Conservation (phyloP, 2,329 filamentous ascomycete genomes). For the Tolypocladium tundrense region DNA sequence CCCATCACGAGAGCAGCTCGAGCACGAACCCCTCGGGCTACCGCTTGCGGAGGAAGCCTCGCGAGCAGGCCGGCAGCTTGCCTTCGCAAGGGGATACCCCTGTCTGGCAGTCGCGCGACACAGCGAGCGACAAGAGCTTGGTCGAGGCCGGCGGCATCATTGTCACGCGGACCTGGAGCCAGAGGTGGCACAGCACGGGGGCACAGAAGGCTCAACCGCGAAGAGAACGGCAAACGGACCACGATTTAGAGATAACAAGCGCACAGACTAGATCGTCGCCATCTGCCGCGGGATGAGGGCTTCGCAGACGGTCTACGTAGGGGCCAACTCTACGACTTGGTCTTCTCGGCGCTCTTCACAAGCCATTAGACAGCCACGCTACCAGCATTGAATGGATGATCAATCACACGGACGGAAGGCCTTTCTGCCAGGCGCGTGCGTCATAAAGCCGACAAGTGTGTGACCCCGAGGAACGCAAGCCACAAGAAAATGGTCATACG, state of each 20-base stretch:
- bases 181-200: slow-evolving; percentile 5
- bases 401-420: too few relatives aligned
- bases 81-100: slow-evolving; percentile 1
- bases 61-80: slow-evolving; percentile 2
- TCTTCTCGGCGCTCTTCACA: too few relatives aligned
- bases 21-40: slow-evolving; percentile 2
- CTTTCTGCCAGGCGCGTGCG: too few relatives aligned
- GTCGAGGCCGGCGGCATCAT: slow-evolving; percentile 1
- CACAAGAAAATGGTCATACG: too few relatives aligned
- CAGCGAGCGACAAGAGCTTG: slow-evolving; percentile 7
- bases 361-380: too few relatives aligned
- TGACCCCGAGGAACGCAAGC: too few relatives aligned
- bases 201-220: not conserved
- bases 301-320: too few relatives aligned
- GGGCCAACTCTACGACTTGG: too few relatives aligned
- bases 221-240: not conserved
- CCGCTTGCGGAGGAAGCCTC: slow-evolving; percentile 2
- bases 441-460: too few relatives aligned
- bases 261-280: not conserved
- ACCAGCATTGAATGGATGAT: too few relatives aligned
- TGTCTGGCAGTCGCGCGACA: slow-evolving; percentile 3
- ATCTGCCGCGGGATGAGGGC: not conserved
- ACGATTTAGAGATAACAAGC: not conserved
- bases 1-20: slow-evolving; percentile 2
- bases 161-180: slow-evolving; percentile 6